Evolutionary conservation across 1,139 yeast genomes (phyloP).

Genomic region (Diutina catenulata): DNA sequence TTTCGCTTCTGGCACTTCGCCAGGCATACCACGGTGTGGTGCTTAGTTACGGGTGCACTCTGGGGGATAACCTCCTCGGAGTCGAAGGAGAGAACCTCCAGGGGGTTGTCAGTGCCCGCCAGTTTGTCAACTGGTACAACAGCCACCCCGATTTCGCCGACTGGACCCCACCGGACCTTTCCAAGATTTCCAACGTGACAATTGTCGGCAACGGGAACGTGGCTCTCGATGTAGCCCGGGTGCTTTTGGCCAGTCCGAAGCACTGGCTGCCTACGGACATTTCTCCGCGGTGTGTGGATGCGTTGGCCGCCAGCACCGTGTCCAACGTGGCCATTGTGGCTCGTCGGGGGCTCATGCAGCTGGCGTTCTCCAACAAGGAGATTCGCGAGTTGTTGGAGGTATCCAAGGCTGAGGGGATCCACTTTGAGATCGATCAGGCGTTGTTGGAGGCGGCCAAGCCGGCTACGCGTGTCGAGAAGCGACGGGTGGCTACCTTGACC

Average conservation of each 20-base stretch:
- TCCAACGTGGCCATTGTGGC: constrained; percentile 64
- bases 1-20: constrained; percentile 37
- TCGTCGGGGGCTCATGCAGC: constrained; percentile 70
- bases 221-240: constrained; percentile 84
- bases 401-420: constrained; percentile 28
- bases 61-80: constrained; percentile 41
- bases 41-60: constrained; percentile 9
- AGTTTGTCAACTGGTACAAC: constrained; percentile 94
- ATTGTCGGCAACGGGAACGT: constrained; percentile 97
- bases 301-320: constrained; percentile 41
- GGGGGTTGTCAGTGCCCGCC: constrained; percentile 75
- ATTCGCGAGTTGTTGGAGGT: constrained; percentile 71
- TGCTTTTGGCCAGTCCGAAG: constrained; percentile 47
- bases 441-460: constrained; percentile 28
- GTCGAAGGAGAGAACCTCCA: constrained; percentile 49
- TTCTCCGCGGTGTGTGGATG: constrained; percentile 43
- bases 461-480: constrained; percentile 54
- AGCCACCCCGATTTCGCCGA: constrained; percentile 56
- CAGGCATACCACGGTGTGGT: constrained; percentile 2
- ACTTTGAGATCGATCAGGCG: constrained; percentile 40
- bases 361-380: constrained; percentile 90
- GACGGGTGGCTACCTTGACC: constrained; percentile 53
- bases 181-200: constrained; percentile 50
- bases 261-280: constrained; percentile 72
- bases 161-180: constrained; percentile 39